Conservation (phyloP, 1,284 basidiomycete species). For the Boletus sp. region DNA sequence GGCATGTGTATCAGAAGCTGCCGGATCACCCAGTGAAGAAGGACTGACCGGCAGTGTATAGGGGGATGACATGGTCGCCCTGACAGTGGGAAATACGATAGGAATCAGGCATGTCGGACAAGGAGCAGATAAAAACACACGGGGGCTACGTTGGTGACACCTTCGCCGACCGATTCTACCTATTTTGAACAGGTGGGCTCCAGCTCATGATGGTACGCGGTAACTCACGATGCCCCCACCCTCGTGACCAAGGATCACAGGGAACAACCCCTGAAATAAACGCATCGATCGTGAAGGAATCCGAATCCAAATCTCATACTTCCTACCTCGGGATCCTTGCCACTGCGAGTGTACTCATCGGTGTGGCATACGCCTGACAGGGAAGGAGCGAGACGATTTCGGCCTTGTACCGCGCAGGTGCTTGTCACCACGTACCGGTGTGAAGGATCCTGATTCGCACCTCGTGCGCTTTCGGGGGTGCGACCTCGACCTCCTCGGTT, state of each 20-base stretch:
- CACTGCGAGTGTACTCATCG: constrained; percentile 95
- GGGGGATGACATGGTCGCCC: constrained; percentile 92
- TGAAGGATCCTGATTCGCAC: constrained; percentile 91
- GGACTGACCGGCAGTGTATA: constrained; percentile 80
- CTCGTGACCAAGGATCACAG: constrained; percentile 92
- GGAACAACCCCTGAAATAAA: constrained; percentile 75
- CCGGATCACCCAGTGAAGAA: neutral
- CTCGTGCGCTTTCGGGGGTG: constrained; percentile 86
- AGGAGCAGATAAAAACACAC: constrained; percentile 35
- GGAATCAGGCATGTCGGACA: neutral
- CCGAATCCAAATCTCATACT: neutral
- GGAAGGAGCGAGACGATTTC: constrained; percentile 8
- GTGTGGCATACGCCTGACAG: constrained; percentile 92
- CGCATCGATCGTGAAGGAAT: constrained; percentile 3
- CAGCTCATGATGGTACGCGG: neutral
- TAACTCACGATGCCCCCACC: constrained; percentile 74
- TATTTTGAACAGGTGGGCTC: constrained; percentile 31
- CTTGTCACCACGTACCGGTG: constrained; percentile 55
- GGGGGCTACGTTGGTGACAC: constrained; percentile 81
- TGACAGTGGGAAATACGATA: constrained; percentile 23
- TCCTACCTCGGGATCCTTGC: constrained; percentile 86
- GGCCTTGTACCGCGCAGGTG: constrained; percentile 4
- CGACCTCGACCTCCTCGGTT: constrained; percentile 91
- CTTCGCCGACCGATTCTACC: constrained; percentile 94
- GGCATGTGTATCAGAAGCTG: constrained; percentile 8